phyloP scores from a whole-genome alignment of 352 stramenopile genomes.

The Pythium scleroteichum region DNA sequence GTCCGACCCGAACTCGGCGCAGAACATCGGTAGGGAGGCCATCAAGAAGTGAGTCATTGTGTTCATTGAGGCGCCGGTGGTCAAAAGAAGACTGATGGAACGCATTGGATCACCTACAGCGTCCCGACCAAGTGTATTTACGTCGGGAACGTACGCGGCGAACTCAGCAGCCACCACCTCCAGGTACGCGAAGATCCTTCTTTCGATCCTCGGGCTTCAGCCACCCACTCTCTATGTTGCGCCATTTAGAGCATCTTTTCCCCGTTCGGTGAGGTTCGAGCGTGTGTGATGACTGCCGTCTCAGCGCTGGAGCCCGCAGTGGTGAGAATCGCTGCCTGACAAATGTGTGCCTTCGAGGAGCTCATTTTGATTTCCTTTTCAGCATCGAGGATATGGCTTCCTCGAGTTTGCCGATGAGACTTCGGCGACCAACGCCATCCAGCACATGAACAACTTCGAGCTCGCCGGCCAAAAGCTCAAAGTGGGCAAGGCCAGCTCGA shows the following conservation, averaged over 20 bases:
- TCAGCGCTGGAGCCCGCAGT: conserved; percentile 55
- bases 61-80: neutral
- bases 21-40: conserved; percentile 70
- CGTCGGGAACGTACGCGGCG: conserved; percentile 63
- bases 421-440: conserved; percentile 63
- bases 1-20: conserved; percentile 45
- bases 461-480: conserved; percentile 72
- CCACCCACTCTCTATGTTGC: no score
- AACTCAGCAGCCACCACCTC: conserved; percentile 76
- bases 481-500: conserved; percentile 73
- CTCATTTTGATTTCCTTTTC: no score
- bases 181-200: conserved; percentile 60
- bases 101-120: conserved; percentile 22
- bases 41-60: conserved; percentile 65
- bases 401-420: conserved; percentile 68
- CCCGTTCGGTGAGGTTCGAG: conserved; percentile 64
- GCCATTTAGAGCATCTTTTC: conserved; percentile 69
- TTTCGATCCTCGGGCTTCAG: no score
- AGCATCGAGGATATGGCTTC: conserved; percentile 79
- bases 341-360: no score
- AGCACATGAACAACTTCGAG: conserved; percentile 86
- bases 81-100: neutral
- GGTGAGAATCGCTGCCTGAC: no score
- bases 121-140: conserved; percentile 77
- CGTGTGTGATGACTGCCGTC: conserved; percentile 65